Conservation (phyloP, 1,139 yeast species). For the Pneumocystis carinii region DNA sequence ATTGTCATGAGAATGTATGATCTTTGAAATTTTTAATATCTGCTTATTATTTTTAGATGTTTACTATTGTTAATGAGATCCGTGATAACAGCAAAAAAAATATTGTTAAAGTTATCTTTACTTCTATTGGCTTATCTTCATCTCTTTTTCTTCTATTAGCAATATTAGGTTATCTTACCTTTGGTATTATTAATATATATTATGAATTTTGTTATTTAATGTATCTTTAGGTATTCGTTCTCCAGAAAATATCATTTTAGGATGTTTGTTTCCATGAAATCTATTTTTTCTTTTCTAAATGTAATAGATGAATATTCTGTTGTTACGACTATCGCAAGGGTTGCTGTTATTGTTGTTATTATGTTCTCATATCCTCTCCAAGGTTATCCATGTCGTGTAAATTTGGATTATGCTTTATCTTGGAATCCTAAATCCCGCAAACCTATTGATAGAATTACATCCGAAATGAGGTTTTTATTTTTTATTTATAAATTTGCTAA, state of each 20-base stretch:
- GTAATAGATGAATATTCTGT: slow-evolving; percentile 28
- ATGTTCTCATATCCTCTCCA: slow-evolving; percentile 78
- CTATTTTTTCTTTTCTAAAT: slow-evolving; percentile 13
- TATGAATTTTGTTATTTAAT: neutral
- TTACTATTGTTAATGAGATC: slow-evolving; percentile 75
- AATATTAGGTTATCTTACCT: slow-evolving; percentile 68
- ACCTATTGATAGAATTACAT: neutral
- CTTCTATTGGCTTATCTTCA: slow-evolving; percentile 45
- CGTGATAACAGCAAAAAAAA: slow-evolving; percentile 38
- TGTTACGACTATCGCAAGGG: slow-evolving; percentile 50
- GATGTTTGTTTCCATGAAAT: slow-evolving; percentile 18
- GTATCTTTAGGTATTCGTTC: slow-evolving; percentile 42
- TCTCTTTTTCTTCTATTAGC: slow-evolving; percentile 58
- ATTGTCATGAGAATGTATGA: slow-evolving; percentile 63
- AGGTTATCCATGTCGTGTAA: slow-evolving; percentile 83
- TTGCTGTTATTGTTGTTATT: slow-evolving; percentile 68
- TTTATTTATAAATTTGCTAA: neutral
- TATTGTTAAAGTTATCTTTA: slow-evolving; percentile 37
- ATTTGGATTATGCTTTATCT: slow-evolving; percentile 42
- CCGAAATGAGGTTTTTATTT: neutral
- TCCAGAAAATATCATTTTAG: slow-evolving; percentile 66
- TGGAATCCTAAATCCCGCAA: neutral
- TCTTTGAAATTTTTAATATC: slow-evolving; percentile 3
- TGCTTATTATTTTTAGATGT: slow-evolving; percentile 35
- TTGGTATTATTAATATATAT: slow-evolving; percentile 19